Base-by-base conservation (phyloP, 305 asterid genomes). In the Salvia sclarea region DNA sequence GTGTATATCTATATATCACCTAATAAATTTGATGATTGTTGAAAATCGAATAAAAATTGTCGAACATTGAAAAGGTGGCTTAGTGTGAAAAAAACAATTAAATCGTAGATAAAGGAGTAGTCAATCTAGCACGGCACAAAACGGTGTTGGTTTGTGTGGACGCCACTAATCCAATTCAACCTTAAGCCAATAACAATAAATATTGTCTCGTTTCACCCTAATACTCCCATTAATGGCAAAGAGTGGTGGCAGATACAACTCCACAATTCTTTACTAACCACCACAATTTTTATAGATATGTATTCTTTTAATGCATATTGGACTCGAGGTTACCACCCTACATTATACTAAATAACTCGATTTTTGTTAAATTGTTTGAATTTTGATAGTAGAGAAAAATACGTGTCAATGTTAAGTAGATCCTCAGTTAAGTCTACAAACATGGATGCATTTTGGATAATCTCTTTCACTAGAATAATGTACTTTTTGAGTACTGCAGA, bases 261-360 rank as follows among this genome's bases (percentile, higher is more conserved):
- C 74, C 78, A 74, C 78, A 74, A 52, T 41, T 52, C 70, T 61
- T 28, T 53, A n/a, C 54, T 50, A 67, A 43, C 60, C 0, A 35
- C 78, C 78, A 52, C 74, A 61, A 4, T 2, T 52, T 52, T 43
- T 7, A 6, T 7, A 16, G 5, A 3, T 35, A 9, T 8, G 16
- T 61, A n/a, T 43, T 1, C 20, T 37, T 20, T 18, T 2, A n/a
- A 8, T 25, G 25, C 8, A 9, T 30, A 6, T 6, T 28, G 33
- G 35, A 21, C 40, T 24, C 3, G 1, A 9, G 1, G 14, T 43
- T 43, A 38, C 24, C 22, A 40, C 53, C 50, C 37, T 40, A 21
- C n/a, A n/a, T n/a, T n/a, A n/a, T n/a, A n/a, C n/a, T n/a, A n/a
- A n/a, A n/a, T n/a, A n/a, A n/a, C n/a, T n/a, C n/a, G n/a, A n/a